These are phyloP conservation scores for Colletotrichum sp. DNA, from an alignment of 2,329 filamentous ascomycete species.

Conservation along the genomic window DNA sequence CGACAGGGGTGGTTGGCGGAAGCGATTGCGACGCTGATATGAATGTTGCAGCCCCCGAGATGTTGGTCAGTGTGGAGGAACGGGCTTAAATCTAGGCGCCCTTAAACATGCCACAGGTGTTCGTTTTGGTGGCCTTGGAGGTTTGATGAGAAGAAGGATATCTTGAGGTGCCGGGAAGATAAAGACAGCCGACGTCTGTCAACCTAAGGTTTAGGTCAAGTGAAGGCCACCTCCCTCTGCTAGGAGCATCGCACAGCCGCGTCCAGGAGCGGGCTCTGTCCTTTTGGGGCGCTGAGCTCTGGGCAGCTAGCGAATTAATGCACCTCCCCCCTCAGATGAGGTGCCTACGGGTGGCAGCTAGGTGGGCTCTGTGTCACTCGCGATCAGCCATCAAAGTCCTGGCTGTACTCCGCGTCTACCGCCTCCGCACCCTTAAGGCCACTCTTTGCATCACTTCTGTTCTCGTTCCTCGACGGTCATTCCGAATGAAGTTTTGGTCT, in stretches of 20 bases:
- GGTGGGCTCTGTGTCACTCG: neutral
- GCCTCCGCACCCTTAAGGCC: neutral
- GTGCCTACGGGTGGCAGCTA: neutral
- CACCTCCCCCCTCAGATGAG: neutral
- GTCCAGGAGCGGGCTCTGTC: neutral
- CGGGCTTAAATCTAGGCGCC: neutral
- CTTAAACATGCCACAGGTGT: neutral
- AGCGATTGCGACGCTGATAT: neutral
- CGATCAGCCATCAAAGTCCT: neutral
- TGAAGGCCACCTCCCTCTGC: neutral
- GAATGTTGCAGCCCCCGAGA: neutral
- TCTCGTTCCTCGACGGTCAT: neutral
- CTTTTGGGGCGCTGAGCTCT: neutral
- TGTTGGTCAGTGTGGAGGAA: neutral
- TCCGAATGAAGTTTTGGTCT: neutral
- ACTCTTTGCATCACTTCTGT: neutral
- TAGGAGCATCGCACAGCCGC: neutral
- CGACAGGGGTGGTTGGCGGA: neutral
- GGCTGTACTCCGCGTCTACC: neutral
- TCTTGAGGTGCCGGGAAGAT: neutral
- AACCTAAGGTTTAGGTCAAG: neutral
- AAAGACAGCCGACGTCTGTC: neutral
- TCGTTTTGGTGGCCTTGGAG: neutral
- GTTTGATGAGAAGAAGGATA: neutral
- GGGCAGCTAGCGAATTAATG: neutral